Evolutionary conservation across 305 asterid species (phyloP), one percentile per base, ranked within the genome.

Genomic region (Lippia alba): DNA sequence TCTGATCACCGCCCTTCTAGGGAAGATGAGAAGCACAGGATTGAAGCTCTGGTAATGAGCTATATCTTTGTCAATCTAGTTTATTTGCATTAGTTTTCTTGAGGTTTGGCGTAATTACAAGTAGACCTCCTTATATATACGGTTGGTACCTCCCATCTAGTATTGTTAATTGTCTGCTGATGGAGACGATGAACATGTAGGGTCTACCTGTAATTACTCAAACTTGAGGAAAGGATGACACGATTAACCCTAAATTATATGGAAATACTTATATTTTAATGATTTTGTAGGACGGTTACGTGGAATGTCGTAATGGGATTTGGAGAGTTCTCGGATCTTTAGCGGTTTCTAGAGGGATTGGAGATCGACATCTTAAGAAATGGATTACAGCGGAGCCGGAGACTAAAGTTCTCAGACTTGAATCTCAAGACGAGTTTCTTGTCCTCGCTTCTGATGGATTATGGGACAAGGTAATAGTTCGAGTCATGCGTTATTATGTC

Each of bases 371-470:
- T 78, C 96, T 91, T 30, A 91, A 91, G 68, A 87, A 84, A 66
- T 91, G 96, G 97, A 81, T 91, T 12, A 83, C 71, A 8, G 88
- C 94, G 4, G 96, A 91, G 75, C 97, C 97, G 6, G 90, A 90
- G 64, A 89, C 94, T 0, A 77, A 56, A 74, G 33, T 86, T 49
- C 53, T 87, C 71, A 75, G 41, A 40, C 87, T 89, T 8, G 61
- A 80, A 61, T 85, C 76, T 12, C 91, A 85, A 39, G 67, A 84
- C 15, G 97, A 91, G 79, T 91, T 91, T 80, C 75, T 91, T 58
- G 63, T 91, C 69, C 92, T 91, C 55, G 97, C 96, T 45, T 91
- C 96, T n/a, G 97, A 91, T 74, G 96, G 97, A 70, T 70, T 91
- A 58, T 89, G 97, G 97, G 97, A 91, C 71, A 89, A 86, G 84